Evolutionary conservation across 2,329 filamentous ascomycete species (phyloP).

Genomic region (Claviceps digitariae): DNA sequence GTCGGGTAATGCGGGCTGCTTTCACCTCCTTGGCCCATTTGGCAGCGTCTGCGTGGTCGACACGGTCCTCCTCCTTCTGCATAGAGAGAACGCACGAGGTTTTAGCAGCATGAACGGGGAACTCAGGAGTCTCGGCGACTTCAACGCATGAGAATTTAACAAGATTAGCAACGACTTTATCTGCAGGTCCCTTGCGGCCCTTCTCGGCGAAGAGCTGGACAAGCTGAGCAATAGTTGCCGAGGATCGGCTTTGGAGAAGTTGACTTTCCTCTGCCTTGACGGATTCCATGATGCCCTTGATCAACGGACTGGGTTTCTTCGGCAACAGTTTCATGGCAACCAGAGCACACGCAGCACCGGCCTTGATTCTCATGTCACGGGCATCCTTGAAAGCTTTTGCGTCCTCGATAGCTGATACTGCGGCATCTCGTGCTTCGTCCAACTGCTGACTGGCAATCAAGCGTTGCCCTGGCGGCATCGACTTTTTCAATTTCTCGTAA

Average conservation of each 20-base stretch:
- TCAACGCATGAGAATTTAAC: conserved; percentile 98
- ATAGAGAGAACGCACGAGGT: conserved; percentile 78
- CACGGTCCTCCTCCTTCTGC: conserved; percentile 91
- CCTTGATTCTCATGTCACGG: conserved; percentile 74
- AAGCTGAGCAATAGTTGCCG: conserved; percentile 68
- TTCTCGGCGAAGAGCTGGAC: conserved; percentile 75
- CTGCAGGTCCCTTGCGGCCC: conserved; percentile 71
- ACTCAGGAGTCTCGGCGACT: conserved; percentile 93
- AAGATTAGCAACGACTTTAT: conserved; percentile 90
- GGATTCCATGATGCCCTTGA: conserved; percentile 97
- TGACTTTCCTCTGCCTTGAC: conserved; percentile 89
- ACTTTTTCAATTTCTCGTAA: conserved; percentile 77
- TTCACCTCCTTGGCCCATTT: conserved; percentile 84
- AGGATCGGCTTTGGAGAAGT: conserved; percentile 76
- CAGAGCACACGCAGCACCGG: conserved; percentile 74
- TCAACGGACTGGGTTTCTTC: conserved; percentile 84
- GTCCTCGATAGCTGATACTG: conserved; percentile 61
- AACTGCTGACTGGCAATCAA: conserved; percentile 71
- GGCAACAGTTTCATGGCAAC: conserved; percentile 79
- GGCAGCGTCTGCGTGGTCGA: conserved; percentile 80
- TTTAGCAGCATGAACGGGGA: conserved; percentile 67
- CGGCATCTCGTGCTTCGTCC: conserved; percentile 59
- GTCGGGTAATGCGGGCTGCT: conserved; percentile 76
- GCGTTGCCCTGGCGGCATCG: conserved; percentile 76
- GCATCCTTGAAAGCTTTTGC: conserved; percentile 66